phyloP scores from a whole-genome alignment of 2,329 filamentous ascomycete species.

The Fusarium brevicatenulatum region DNA sequence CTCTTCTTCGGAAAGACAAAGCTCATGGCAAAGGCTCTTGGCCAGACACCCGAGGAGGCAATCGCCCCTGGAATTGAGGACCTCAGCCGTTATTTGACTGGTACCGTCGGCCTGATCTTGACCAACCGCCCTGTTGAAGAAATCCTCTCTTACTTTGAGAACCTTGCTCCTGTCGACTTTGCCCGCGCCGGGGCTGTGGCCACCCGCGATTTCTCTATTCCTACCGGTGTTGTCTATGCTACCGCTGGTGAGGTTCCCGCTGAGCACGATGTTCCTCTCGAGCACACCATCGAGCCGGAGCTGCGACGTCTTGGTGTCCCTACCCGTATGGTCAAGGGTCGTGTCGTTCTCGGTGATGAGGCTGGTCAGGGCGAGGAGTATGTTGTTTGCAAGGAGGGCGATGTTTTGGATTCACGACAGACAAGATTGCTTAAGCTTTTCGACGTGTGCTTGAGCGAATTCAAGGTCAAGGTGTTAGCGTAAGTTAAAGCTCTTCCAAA shows the following conservation, averaged over 20 bases:
- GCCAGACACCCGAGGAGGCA: slow-evolving; percentile 79
- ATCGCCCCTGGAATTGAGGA: slow-evolving; percentile 80
- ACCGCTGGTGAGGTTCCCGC: slow-evolving; percentile 80
- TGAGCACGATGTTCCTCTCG: slow-evolving; percentile 86
- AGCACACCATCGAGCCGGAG: slow-evolving; percentile 90
- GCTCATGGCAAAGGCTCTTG: slow-evolving; percentile 96
- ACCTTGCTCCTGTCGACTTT: slow-evolving; percentile 83
- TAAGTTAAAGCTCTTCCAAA: slow-evolving; percentile 54
- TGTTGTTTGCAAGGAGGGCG: slow-evolving; percentile 84
- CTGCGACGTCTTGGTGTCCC: slow-evolving; percentile 90
- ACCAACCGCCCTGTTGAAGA: slow-evolving; percentile 78
- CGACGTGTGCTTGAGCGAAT: slow-evolving; percentile 89
- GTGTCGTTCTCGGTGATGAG: slow-evolving; percentile 75
- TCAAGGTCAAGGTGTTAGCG: slow-evolving; percentile 82
- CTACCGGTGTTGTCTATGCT: slow-evolving; percentile 83
- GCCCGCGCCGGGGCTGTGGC: slow-evolving; percentile 86
- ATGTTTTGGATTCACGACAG: slow-evolving; percentile 88
- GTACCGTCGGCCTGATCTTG: slow-evolving; percentile 90
- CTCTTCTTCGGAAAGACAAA: slow-evolving; percentile 99
- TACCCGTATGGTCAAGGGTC: slow-evolving; percentile 87
- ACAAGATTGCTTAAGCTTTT: slow-evolving; percentile 95
- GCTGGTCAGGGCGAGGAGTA: slow-evolving; percentile 69
- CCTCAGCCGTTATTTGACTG: slow-evolving; percentile 75
- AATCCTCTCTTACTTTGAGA: slow-evolving; percentile 77
- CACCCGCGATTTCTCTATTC: slow-evolving; percentile 80